These are phyloP conservation scores for Candida khao-thaluensis DNA, from an alignment of 805 yeast genomes.

Conservation along the genomic window DNA sequence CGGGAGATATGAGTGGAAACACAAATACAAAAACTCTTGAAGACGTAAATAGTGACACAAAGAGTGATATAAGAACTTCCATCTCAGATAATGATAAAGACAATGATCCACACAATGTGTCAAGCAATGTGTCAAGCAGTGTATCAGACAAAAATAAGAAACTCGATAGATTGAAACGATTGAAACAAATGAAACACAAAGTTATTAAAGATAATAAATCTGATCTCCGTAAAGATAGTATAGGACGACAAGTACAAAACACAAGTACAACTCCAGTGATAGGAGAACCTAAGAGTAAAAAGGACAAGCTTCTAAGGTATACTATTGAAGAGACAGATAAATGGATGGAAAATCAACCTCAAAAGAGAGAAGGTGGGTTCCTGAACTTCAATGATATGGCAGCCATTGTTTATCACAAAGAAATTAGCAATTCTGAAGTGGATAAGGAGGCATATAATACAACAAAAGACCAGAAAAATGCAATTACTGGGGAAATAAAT, in stretches of 20 bases:
- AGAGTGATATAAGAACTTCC: too few relatives aligned
- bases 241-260: neutral
- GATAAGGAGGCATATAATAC: constrained; percentile 42
- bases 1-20: too few relatives aligned
- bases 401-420: constrained; percentile 57
- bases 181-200: constrained; percentile 2
- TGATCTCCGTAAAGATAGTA: constrained; percentile 42
- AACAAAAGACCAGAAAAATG: too few relatives aligned
- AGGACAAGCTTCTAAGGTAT: constrained; percentile 14
- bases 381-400: constrained; percentile 58
- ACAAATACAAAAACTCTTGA: too few relatives aligned
- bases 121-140: too few relatives aligned
- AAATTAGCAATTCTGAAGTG: constrained; percentile 35
- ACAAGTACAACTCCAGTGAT: neutral
- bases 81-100: too few relatives aligned
- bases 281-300: neutral
- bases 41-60: too few relatives aligned
- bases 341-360: constrained; percentile 50
- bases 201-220: constrained; percentile 11
- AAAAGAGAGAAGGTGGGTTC: constrained; percentile 38
- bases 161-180: constrained; percentile 1
- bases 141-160: too few relatives aligned
- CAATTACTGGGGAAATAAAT: too few relatives aligned
- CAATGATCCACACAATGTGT: too few relatives aligned
- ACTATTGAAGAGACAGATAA: constrained; percentile 63